These are phyloP conservation scores for Kalaharituber pfeilii DNA, from an alignment of 2,329 filamentous ascomycete genomes.

Conservation along the genomic window DNA sequence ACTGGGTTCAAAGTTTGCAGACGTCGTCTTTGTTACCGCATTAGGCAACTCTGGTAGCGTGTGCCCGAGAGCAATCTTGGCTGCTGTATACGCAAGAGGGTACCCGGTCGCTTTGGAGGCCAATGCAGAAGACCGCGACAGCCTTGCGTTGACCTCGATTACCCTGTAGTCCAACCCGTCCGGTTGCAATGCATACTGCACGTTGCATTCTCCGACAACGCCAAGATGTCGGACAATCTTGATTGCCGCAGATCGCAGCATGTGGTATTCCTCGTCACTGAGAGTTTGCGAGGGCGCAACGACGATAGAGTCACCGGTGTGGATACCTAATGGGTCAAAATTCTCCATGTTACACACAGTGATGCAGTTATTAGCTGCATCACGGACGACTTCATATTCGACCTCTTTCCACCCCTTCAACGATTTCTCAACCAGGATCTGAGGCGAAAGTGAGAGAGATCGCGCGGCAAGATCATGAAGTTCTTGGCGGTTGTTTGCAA, in stretches of 20 bases:
- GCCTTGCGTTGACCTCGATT: constrained; percentile 96
- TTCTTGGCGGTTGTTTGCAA: constrained; percentile 86
- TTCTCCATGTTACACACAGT: constrained; percentile 99
- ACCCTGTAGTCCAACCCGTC: constrained; percentile 96
- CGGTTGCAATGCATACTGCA: constrained; percentile 91
- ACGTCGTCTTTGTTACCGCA: constrained; percentile 95
- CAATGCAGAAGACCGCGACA: constrained; percentile 89
- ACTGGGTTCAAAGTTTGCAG: constrained; percentile 94
- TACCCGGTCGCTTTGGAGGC: constrained; percentile 98
- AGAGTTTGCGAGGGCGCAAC: constrained; percentile 93
- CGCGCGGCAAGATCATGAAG: constrained; percentile 82
- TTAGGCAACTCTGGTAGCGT: constrained; percentile 91
- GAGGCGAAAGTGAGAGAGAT: constrained; percentile 80
- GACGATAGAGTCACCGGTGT: constrained; percentile 97
- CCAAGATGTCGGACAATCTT: constrained; percentile 96
- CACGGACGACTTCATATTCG: constrained; percentile 94
- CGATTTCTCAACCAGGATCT: constrained; percentile 95
- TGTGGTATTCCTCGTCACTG: constrained; percentile 97
- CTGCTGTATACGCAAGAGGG: constrained; percentile 88
- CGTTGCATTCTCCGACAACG: constrained; percentile 96
- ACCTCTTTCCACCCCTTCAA: constrained; percentile 99
- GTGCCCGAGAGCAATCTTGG: constrained; percentile 94
- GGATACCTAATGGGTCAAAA: constrained; percentile 92
- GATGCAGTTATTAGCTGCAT: constrained; percentile 96
- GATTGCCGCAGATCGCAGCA: constrained; percentile 93